phyloP scores from a whole-genome alignment of 2,329 filamentous ascomycete species.

The Clarireedia monteithiana region DNA sequence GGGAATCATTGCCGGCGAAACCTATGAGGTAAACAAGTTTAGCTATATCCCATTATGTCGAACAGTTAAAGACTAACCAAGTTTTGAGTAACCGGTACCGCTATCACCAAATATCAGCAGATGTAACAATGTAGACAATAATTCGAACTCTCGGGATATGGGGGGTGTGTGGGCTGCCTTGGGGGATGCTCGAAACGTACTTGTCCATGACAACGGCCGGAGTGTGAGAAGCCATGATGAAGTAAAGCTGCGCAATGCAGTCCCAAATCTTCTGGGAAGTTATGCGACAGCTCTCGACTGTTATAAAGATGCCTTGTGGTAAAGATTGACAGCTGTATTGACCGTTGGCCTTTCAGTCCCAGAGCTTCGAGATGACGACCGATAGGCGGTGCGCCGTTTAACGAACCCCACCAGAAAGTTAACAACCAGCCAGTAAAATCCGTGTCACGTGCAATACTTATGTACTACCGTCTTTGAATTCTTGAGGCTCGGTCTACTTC shows the following conservation, averaged over 20 bases:
- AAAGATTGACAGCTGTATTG: neutral
- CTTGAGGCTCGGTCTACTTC: too few relatives aligned
- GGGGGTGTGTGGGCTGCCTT: constrained; percentile 9
- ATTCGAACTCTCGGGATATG: neutral
- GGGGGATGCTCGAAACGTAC: constrained; percentile 51
- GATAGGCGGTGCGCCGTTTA: constrained; percentile 9
- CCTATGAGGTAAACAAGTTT: constrained; percentile 42
- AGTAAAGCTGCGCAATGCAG: constrained; percentile 21
- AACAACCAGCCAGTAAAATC: constrained; percentile 1
- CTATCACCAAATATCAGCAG: constrained; percentile 42
- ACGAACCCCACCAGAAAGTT: constrained; percentile 8
- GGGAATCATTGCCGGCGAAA: constrained; percentile 98
- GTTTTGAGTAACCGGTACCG: constrained; percentile 98
- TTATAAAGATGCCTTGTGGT: neutral
- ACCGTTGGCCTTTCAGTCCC: constrained; percentile 6
- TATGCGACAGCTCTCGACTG: constrained; percentile 24
- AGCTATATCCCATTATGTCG: neutral
- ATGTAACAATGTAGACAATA: neutral
- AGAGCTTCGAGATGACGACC: constrained; percentile 18
- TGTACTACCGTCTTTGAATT: too few relatives aligned
- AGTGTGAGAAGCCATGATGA: constrained; percentile 90
- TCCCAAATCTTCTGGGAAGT: constrained; percentile 19
- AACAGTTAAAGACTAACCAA: constrained; percentile 56
- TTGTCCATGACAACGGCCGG: constrained; percentile 99
- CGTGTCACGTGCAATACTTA: neutral